Evolutionary conservation across 306 rosid genomes (phyloP).

Genomic region (Glycine tomentella): DNA sequence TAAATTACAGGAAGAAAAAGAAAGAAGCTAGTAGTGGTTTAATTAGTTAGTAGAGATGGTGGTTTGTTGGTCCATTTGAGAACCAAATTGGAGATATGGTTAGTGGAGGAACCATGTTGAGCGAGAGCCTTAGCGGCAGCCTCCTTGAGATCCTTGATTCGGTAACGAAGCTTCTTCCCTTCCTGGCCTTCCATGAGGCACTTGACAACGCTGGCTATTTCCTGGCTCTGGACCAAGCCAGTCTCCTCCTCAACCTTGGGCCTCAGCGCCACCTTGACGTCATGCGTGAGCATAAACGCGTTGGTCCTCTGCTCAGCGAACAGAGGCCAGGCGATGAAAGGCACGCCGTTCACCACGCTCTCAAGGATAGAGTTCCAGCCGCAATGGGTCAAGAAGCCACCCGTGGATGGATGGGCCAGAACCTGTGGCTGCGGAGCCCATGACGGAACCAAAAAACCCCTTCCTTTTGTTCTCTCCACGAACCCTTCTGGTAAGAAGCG

Average conservation of each 20-base stretch:
- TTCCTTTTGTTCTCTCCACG: slow-evolving; percentile 55
- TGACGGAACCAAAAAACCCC: slow-evolving; percentile 56
- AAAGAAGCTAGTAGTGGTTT: background rate
- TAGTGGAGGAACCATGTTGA: slow-evolving; percentile 62
- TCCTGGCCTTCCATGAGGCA: slow-evolving; percentile 77
- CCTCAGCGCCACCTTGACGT: slow-evolving; percentile 58
- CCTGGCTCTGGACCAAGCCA: slow-evolving; percentile 62
- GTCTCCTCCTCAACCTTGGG: slow-evolving; percentile 12
- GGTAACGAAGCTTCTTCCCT: slow-evolving; percentile 68
- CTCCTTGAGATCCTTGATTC: slow-evolving; percentile 65
- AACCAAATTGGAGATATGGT: slow-evolving; percentile 53
- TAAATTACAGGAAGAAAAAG: no score
- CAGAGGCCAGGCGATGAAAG: slow-evolving; percentile 80
- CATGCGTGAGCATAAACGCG: slow-evolving; percentile 59
- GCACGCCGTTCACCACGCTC: slow-evolving; percentile 70
- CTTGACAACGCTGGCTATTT: slow-evolving; percentile 61
- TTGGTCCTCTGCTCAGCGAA: slow-evolving; percentile 85
- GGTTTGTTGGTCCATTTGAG: slow-evolving; percentile 51
- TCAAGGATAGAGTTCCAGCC: slow-evolving; percentile 86
- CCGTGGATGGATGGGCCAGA: slow-evolving; percentile 66
- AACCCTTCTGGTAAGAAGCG: slow-evolving; percentile 71
- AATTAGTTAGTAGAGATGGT: no score
- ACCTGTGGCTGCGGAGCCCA: slow-evolving; percentile 89
- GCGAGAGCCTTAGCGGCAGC: slow-evolving; percentile 51
- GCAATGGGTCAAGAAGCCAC: slow-evolving; percentile 78